Evolutionary conservation across 2,329 filamentous ascomycete species (phyloP), one percentile per base, ranked within the genome.

Genomic region (Aspergillus unguis): DNA sequence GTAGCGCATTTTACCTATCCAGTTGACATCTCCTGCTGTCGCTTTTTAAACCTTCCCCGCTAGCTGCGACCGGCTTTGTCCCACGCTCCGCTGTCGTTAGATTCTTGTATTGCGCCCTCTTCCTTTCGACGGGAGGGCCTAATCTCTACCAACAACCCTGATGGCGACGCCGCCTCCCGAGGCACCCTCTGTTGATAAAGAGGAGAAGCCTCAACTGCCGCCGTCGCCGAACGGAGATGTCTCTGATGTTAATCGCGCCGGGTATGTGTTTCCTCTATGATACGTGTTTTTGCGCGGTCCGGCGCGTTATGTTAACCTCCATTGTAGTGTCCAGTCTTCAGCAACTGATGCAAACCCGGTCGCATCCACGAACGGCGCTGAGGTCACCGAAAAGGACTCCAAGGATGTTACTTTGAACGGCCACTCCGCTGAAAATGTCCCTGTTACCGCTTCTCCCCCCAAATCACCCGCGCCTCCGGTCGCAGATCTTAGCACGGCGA

Each of bases 101-200:
- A 62, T 50, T 47, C 42, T 53, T 60, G 61, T 65, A 67, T 65
- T 58, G 36, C 57, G 62, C 61, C 58, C 61, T 53, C 45, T 49
- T 49, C 49, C 49, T 41, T 46, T 38, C 47, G 42, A 41, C 53
- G 50, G 53, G 52, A 51, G 57, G 63, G 57, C 58, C 54, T 50
- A 47, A 44, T 25, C 33, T 53, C 55, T 51, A 58, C 55, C 45
- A 54, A 50, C 55, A 57, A 48, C 53, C 17, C 57, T 58, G 58
- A 74, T 74, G 72, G 72, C 71, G 62, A 74, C 72, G 47, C 71
- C 72, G 64, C 72, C 72, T 61, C 71, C 71, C 47, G 72, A 74
- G 67, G 70, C 63, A 53, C 54, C 67, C 61, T 59, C 67, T 52
- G 52, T 65, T 35, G 49, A 69, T 35, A 73, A 71, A 65, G 70